Evolutionary conservation across 176 grass and related monocot species (phyloP), one percentile per base, ranked within the genome.

Genomic region (Otatea glauca): DNA sequence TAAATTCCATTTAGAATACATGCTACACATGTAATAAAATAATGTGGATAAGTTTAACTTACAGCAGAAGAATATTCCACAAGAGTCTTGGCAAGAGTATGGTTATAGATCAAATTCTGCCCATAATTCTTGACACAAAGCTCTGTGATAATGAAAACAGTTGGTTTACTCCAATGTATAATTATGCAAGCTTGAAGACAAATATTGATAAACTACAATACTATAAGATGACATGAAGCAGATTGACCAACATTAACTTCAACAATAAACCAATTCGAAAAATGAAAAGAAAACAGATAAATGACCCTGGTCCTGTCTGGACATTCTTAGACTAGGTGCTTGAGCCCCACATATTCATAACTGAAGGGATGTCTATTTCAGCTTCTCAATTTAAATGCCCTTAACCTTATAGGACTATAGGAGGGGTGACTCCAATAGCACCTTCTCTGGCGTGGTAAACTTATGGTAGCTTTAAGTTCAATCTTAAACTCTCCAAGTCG

Each of bases 41-140:
- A 61, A 72, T 44, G 32, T 62, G 47, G 74, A 72, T 64, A 76
- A 75, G 21, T 56, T 72, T 38, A 85, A 88, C 89, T 87, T 92
- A 98, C 96, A 83, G 93, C 96, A 78, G 96, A 95, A 83, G 96
- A 91, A 80, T 95, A 98, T 81, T 98, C 96, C 15, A 88, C 93
- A 13, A 98, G 87, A 72, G 88, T 87, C 61, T 69, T 89, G 54
- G 96, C 96, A 56, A 98, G 76, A 51, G 91, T 95, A 67, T 87
- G 91, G 35, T 92, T 92, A 73, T 94, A 98, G 72, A 85, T 78
- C 81, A 78, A 60, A 58, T 44, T 77, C 62, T 90, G 34, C 14
- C 68, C 80, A 29, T 54, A 64, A 18, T 84, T 70, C 61, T 81
- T 68, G 32, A 91, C 62, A 70, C 20, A 82, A 65, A 92, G 32